These are phyloP conservation scores for Melaleuca alternifolia DNA, from an alignment of 345 rosid genomes.

Conservation along the genomic window DNA sequence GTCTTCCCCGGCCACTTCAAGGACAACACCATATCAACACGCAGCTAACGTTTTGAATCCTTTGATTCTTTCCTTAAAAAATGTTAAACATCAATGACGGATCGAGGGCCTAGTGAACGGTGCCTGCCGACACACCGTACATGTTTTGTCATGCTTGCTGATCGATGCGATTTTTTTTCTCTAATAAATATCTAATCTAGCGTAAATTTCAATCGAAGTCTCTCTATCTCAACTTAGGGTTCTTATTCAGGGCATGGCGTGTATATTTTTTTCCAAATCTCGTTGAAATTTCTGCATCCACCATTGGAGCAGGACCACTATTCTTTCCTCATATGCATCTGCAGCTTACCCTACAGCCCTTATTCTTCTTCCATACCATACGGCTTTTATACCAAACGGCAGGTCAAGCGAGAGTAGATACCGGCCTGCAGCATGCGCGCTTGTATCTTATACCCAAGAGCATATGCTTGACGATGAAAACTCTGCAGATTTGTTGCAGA, in stretches of 20 bases:
- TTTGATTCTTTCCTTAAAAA: not conserved
- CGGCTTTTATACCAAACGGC: not conserved
- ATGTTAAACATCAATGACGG: not conserved
- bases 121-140: not conserved
- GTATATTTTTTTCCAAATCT: not conserved
- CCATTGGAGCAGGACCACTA: not conserved
- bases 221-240: not conserved
- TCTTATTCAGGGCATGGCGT: no score
- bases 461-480: not conserved
- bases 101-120: not conserved
- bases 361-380: not conserved
- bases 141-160: not conserved
- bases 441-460: not conserved
- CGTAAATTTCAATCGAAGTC: not conserved
- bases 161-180: not conserved
- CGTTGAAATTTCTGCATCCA: not conserved
- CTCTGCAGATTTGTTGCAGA: not conserved
- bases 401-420: not conserved
- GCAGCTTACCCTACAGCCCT: not conserved
- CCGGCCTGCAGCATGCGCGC: not conserved
- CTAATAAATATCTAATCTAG: not conserved
- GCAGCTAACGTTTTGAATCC: not conserved
- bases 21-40: not conserved
- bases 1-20: not conserved
- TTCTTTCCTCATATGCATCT: not conserved